These are phyloP conservation scores for Amanita polypyramis DNA, from an alignment of 768 basidiomycete species.

Conservation along the genomic window DNA sequence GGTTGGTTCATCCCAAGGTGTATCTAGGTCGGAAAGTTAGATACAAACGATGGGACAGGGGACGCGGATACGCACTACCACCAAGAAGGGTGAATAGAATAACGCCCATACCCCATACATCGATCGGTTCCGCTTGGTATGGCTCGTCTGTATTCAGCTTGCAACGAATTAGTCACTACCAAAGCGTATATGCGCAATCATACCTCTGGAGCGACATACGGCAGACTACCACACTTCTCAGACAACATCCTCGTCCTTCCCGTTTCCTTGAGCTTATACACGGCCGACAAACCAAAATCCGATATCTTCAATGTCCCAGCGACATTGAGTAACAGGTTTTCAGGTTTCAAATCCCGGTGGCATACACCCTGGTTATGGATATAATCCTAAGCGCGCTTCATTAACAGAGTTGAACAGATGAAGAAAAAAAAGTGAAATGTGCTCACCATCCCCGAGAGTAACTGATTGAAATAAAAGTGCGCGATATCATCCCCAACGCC, in stretches of 20 bases:
- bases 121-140: slow-evolving; percentile 88
- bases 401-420: not conserved
- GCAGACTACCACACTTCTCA: slow-evolving; percentile 85
- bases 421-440: not conserved
- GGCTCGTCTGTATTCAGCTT: slow-evolving; percentile 58
- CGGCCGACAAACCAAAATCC: slow-evolving; percentile 90
- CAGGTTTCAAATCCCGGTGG: slow-evolving; percentile 95
- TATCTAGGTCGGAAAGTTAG: slow-evolving; percentile 41
- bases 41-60: not conserved
- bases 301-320: slow-evolving; percentile 85
- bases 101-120: slow-evolving; percentile 93
- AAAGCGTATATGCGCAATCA: not conserved
- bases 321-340: slow-evolving; percentile 82
- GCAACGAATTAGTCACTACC: not conserved
- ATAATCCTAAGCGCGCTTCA: slow-evolving; percentile 44
- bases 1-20: slow-evolving; percentile 96
- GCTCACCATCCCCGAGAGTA: slow-evolving; percentile 74
- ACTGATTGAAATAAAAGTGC: slow-evolving; percentile 83
- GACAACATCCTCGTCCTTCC: slow-evolving; percentile 69
- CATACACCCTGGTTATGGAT: slow-evolving; percentile 87
- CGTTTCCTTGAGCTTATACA: slow-evolving; percentile 74
- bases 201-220: slow-evolving; percentile 94
- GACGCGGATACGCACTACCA: slow-evolving; percentile 55
- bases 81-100: slow-evolving; percentile 85
- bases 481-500: slow-evolving; percentile 83